A percentile compares a stretch with the other conserved stretches of the same genome.
Evolutionary conservation across 257 asterid species (phyloP).

Genomic region (Nicotiana noctiflora): DNA sequence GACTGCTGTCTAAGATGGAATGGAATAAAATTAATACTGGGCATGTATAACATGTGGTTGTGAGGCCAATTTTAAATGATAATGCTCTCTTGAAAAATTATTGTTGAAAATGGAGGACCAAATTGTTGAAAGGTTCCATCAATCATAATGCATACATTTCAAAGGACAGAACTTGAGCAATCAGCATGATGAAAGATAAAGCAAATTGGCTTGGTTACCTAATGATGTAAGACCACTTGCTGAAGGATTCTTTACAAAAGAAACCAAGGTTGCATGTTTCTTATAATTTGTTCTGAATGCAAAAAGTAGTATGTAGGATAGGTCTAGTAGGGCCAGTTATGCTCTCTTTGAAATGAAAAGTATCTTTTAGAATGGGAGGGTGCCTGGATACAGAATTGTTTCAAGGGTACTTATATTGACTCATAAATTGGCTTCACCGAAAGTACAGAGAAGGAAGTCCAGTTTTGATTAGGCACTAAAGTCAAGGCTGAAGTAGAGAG

Average conservation of each 20-base stretch:
- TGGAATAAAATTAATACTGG: background rate
- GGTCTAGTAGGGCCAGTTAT: background rate
- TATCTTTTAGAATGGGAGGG: background rate
- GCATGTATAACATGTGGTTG: background rate
- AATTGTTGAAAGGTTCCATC: slow-evolving; percentile 1
- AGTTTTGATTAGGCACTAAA: background rate
- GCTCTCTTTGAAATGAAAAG: background rate
- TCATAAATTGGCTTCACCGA: background rate
- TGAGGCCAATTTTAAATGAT: background rate
- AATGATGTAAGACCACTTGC: background rate
- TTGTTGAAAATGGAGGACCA: background rate
- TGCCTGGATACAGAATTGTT: background rate
- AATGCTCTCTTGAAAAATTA: background rate
- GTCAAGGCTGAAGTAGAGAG: background rate
- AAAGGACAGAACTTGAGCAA: background rate
- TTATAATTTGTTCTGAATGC: background rate
- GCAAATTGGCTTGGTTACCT: background rate
- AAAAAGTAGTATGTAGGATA: background rate
- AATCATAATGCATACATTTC: background rate
- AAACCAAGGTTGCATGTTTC: background rate
- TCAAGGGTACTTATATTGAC: background rate
- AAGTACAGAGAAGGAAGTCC: background rate
- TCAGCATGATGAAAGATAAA: background rate
- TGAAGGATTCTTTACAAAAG: background rate
- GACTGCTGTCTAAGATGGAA: background rate